Base-by-base conservation (phyloP, 2,329 filamentous ascomycete genomes). In the Colletotrichum navitas region DNA sequence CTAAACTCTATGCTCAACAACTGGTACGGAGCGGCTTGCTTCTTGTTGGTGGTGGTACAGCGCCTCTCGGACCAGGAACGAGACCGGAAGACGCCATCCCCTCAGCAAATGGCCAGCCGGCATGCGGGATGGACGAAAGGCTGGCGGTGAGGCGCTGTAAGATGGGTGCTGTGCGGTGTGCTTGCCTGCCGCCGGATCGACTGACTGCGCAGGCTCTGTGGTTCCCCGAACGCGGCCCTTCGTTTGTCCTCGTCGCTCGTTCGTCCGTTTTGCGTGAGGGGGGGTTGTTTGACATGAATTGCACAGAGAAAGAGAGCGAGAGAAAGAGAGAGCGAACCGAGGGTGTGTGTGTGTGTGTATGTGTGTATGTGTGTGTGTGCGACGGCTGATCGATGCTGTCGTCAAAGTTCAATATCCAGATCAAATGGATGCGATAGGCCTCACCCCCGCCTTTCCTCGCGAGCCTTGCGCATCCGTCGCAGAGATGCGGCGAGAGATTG, bases 401-500 rank as follows among this genome's bases (percentile, higher is more conserved):
- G 32, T 24, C 29, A 51, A 62, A 62, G 43, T 43, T 51, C 59
- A 51, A 62, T 64, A 64, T 43, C 39, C 39, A 32, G 47, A 68
- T 43, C 65, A 55, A 43, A 54, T n/a, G 39, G 26, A 63, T 49
- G 60, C 60, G 60, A 63, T 63, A 63, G 60, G 60, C 47, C 34
- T 34, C 16, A 12, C 47, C 47, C 47, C 47, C 47, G 47, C 47
- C 47, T 51, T 7, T n/a, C n/a, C 26, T 52, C 26, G 8, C 16
- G 24, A 51, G 47, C 11, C 24, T 26, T 29, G 47, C 36, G 39
- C 63, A 41, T 62, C 34, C 36, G 59, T 68, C 62, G 62, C 47
- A 47, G 26, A 54, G 66, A 68, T 71, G 54, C 64, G 63, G 68
- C 68, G 58, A 63, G 45, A 51, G 52, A 59, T 52, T 59, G 49